These are phyloP conservation scores for Fusarium chaquense DNA, from an alignment of 2,329 filamentous ascomycete species.

Conservation along the genomic window DNA sequence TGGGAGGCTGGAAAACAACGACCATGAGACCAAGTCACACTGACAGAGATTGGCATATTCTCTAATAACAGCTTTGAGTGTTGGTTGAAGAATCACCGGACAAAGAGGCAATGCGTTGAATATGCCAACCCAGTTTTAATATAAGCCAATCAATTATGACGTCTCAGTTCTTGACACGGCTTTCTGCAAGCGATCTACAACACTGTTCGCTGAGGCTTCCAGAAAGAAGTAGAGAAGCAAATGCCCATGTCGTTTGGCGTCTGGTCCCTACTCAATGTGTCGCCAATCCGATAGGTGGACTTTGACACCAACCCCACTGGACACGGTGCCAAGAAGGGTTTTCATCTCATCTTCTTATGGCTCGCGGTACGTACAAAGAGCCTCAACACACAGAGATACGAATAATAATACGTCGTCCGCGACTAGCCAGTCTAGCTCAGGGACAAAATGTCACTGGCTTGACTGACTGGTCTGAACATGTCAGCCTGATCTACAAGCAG, in stretches of 20 bases:
- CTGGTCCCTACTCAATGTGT: slow-evolving; percentile 9
- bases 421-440: slow-evolving; percentile 20
- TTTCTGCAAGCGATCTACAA: slow-evolving; percentile 29
- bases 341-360: slow-evolving; percentile 39
- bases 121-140: neutral
- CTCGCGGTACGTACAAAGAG: slow-evolving; percentile 9
- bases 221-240: slow-evolving; percentile 44
- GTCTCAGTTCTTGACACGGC: slow-evolving; percentile 9
- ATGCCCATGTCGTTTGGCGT: slow-evolving; percentile 23
- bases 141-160: slow-evolving; percentile 7
- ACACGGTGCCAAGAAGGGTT: slow-evolving; percentile 43
- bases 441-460: slow-evolving; percentile 20
- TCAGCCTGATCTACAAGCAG: slow-evolving; percentile 30
- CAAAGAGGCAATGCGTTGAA: neutral
- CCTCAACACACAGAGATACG: slow-evolving; percentile 15
- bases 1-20: slow-evolving; percentile 38
- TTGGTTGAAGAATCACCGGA: neutral
- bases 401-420: slow-evolving; percentile 18
- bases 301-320: slow-evolving; percentile 34
- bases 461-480: neutral
- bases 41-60: slow-evolving; percentile 33
- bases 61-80: slow-evolving; percentile 2
- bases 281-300: slow-evolving; percentile 47
- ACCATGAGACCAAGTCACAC: slow-evolving; percentile 35
- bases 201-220: slow-evolving; percentile 45